Conservation (phyloP, 2,329 filamentous ascomycete species). For the Ophiostoma piceae region DNA sequence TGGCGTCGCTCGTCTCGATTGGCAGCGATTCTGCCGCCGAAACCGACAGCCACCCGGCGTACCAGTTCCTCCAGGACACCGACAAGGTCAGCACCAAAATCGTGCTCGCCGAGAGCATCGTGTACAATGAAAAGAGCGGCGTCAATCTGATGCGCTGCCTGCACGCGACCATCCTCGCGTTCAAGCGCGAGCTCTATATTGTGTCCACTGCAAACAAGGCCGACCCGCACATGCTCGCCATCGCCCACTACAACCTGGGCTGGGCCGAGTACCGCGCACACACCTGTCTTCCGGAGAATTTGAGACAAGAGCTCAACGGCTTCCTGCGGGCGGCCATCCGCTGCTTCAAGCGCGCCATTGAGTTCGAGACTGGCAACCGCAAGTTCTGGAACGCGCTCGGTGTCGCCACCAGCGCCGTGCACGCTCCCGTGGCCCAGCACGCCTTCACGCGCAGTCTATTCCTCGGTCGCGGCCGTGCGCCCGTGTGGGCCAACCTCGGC, state of each 20-base stretch:
- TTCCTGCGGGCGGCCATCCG: slow-evolving; percentile 77
- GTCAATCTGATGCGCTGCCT: slow-evolving; percentile 55
- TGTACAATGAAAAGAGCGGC: slow-evolving; percentile 45
- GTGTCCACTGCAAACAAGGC: slow-evolving; percentile 63
- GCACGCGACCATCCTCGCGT: slow-evolving; percentile 70
- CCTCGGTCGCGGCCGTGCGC: slow-evolving; percentile 79
- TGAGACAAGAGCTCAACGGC: slow-evolving; percentile 55
- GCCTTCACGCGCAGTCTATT: slow-evolving; percentile 89
- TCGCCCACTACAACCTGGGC: slow-evolving; percentile 95
- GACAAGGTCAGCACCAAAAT: slow-evolving; percentile 56
- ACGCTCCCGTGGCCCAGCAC: slow-evolving; percentile 84
- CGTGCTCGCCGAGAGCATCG: slow-evolving; percentile 42
- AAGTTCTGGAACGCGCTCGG: slow-evolving; percentile 98
- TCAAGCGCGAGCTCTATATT: slow-evolving; percentile 78
- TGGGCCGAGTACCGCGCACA: slow-evolving; percentile 88
- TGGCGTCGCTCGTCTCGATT: slow-evolving; percentile 52
- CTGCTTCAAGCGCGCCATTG: slow-evolving; percentile 93
- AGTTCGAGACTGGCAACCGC: slow-evolving; percentile 85
- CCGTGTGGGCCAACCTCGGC: slow-evolving; percentile 86
- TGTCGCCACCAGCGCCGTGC: slow-evolving; percentile 81
- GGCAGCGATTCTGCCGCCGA: slow-evolving; percentile 27
- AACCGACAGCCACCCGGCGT: slow-evolving; percentile 37
- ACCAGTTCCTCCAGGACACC: slow-evolving; percentile 60
- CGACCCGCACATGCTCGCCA: slow-evolving; percentile 81
- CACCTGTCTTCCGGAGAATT: slow-evolving; percentile 51